Conservation (phyloP, 31 red algal species). For the Endocladia muricata region DNA sequence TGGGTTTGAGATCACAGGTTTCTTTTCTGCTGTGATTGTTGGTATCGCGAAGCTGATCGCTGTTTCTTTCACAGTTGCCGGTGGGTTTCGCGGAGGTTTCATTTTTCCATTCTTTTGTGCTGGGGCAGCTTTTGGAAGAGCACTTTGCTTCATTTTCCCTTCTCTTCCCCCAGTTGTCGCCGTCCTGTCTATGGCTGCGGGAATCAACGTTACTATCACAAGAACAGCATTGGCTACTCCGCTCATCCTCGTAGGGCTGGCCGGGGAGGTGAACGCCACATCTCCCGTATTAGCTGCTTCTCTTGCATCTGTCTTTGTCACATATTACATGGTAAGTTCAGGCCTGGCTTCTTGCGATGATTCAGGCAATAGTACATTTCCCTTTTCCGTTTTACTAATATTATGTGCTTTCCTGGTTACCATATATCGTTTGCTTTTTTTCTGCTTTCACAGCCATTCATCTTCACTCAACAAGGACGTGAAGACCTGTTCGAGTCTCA, state of each 20-base stretch:
- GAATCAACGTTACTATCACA: slow-evolving; percentile 87
- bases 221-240: slow-evolving; percentile 78
- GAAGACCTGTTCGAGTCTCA: slow-evolving; percentile 77
- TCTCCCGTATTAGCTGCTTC: slow-evolving; percentile 64
- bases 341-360: neutral
- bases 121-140: slow-evolving; percentile 83
- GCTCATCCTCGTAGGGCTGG: slow-evolving; percentile 71
- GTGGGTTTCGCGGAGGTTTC: slow-evolving; percentile 85
- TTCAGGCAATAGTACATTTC: no score
- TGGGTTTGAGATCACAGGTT: slow-evolving; percentile 57
- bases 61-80: slow-evolving; percentile 84
- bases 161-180: slow-evolving; percentile 61
- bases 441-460: slow-evolving; percentile 42
- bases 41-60: slow-evolving; percentile 78
- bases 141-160: slow-evolving; percentile 60
- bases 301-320: slow-evolving; percentile 50
- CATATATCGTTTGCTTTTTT: neutral
- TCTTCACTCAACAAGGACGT: slow-evolving; percentile 66
- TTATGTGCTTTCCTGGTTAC: no score
- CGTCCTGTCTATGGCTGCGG: slow-evolving; percentile 65
- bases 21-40: slow-evolving; percentile 26
- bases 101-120: slow-evolving; percentile 86
- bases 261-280: slow-evolving; percentile 70
- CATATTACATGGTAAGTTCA: slow-evolving; percentile 78
- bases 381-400: no score